These are phyloP conservation scores for Anacardium occidentale DNA, from an alignment of 345 rosid species.

Conservation along the genomic window DNA sequence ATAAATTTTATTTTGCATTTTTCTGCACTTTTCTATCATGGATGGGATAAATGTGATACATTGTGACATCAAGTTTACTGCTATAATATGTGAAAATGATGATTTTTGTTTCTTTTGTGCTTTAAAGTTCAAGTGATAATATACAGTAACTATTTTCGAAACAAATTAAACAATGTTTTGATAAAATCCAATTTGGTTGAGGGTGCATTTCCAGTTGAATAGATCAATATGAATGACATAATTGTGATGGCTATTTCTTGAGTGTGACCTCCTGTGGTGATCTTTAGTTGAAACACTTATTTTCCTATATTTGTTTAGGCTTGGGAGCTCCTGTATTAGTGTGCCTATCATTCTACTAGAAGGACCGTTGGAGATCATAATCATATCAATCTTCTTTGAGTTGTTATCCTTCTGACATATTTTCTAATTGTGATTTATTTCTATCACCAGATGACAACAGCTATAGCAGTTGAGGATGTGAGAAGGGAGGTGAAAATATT, in stretches of 20 bases:
- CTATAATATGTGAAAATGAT: neutral
- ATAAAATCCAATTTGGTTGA: neutral
- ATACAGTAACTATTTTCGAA: neutral
- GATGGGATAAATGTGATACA: neutral
- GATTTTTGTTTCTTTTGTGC: neutral
- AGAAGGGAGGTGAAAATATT: slow-evolving; percentile 95
- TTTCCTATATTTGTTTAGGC: slow-evolving; percentile 8
- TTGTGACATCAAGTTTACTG: neutral
- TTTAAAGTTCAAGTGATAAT: neutral
- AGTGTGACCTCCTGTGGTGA: neutral
- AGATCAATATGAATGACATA: neutral
- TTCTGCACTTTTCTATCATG: neutral
- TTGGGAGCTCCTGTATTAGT: neutral
- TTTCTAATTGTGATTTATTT: slow-evolving; percentile 16
- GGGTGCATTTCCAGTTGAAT: neutral
- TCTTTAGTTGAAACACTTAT: slow-evolving; percentile 3
- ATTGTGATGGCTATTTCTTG: neutral
- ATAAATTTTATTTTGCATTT: neutral
- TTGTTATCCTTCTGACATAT: slow-evolving; percentile 2
- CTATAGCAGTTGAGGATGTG: slow-evolving; percentile 94
- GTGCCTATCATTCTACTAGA: neutral
- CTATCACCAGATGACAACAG: slow-evolving; percentile 80
- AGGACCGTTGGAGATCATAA: neutral
- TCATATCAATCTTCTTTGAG: neutral
- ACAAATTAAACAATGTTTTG: neutral